phyloP scores from a whole-genome alignment of 441 rosid genomes.

The Populus hybrid region DNA sequence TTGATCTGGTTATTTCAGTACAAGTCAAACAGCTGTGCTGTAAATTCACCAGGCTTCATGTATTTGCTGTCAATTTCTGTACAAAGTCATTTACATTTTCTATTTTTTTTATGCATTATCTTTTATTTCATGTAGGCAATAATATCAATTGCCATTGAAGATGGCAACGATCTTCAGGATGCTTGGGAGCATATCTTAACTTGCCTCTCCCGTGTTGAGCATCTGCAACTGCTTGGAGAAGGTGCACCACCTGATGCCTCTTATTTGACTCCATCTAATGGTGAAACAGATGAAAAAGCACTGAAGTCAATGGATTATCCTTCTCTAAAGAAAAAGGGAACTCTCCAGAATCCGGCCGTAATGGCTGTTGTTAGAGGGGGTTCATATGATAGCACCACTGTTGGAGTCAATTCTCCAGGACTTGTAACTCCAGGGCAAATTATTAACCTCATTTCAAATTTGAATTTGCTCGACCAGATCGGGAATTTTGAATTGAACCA shows the following conservation, averaged over 20 bases:
- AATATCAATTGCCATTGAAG: conserved; percentile 90
- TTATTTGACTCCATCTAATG: conserved; percentile 60
- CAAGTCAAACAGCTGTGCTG: too few species aligned
- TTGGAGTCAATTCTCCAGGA: conserved; percentile 61
- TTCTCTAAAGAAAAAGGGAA: conserved; percentile 79
- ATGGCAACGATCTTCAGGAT: conserved; percentile 94
- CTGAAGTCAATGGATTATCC: conserved; percentile 55
- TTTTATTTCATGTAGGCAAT: conserved; percentile 62
- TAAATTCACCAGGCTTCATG: too few species aligned
- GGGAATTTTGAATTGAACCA: conserved; percentile 93
- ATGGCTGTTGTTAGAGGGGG: conserved; percentile 99
- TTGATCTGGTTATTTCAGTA: too few species aligned
- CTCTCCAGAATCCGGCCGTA: conserved; percentile 90
- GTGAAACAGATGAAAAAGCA: conserved; percentile 66
- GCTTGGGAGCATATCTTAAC: conserved; percentile 97
- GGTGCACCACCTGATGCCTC: conserved; percentile 95
- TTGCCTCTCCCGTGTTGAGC: conserved; percentile 95
- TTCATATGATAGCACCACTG: conserved; percentile 80
- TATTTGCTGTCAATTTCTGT: neutral
- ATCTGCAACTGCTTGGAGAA: conserved; percentile 94
- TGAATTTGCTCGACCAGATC: conserved; percentile 98
- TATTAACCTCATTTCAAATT: conserved; percentile 72
- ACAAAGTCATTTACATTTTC: neutral
- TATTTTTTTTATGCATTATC: neutral
- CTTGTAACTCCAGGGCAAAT: conserved; percentile 82